Conservation (phyloP, 1,284 basidiomycete genomes). For the Sporisorium scitamineum region DNA sequence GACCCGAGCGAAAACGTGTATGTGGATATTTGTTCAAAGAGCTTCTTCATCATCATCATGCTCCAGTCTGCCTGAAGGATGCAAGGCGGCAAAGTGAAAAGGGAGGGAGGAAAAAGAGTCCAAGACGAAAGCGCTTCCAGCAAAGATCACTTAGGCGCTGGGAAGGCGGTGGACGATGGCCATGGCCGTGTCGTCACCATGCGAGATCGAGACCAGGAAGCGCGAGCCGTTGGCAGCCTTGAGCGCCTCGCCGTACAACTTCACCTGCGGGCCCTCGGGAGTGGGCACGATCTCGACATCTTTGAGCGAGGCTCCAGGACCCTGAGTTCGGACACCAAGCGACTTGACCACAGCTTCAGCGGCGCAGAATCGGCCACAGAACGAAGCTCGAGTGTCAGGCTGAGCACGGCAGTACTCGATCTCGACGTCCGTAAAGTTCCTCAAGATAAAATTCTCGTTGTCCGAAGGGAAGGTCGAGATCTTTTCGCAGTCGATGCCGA, state of each 20-base stretch:
- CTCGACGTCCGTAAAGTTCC: constrained; percentile 93
- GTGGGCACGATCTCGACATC: constrained; percentile 93
- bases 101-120: not conserved
- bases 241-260: constrained; percentile 73
- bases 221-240: constrained; percentile 76
- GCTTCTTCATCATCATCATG: not conserved
- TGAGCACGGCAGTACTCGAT: constrained; percentile 87
- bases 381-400: constrained; percentile 86
- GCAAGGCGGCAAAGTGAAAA: constrained; percentile 9
- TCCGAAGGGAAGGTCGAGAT: constrained; percentile 91
- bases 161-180: constrained; percentile 61
- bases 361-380: constrained; percentile 95
- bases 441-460: constrained; percentile 86
- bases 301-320: constrained; percentile 90
- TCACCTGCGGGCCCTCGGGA: constrained; percentile 77
- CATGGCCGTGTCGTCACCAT: constrained; percentile 71
- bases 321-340: constrained; percentile 89
- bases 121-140: not conserved
- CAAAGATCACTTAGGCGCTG: constrained; percentile 26
- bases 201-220: constrained; percentile 88
- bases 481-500: constrained; percentile 78
- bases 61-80: constrained; percentile 9
- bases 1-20: constrained; percentile 22
- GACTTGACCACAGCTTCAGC: constrained; percentile 99
- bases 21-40: not conserved